These are phyloP conservation scores for Marasmius tenuissimus DNA, from an alignment of 1,284 basidiomycete species.

Conservation along the genomic window DNA sequence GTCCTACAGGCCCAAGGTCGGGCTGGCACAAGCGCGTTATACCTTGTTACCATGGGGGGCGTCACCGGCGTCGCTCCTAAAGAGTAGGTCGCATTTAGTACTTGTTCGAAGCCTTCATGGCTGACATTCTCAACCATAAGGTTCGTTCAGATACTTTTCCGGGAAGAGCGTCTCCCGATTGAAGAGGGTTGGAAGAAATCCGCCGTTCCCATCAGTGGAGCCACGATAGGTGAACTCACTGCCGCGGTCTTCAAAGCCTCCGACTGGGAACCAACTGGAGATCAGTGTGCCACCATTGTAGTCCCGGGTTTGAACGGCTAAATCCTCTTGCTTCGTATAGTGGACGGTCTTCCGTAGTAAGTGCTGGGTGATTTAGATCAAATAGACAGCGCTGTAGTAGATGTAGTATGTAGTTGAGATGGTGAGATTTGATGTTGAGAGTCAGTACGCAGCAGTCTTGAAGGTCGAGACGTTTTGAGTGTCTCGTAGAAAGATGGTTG, in stretches of 20 bases:
- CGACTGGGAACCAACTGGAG: neutral
- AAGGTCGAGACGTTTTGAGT: too few relatives aligned
- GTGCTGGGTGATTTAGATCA: neutral
- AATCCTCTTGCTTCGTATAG: neutral
- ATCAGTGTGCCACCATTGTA: neutral
- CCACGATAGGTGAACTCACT: neutral
- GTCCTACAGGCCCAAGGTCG: neutral
- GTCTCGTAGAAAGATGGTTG: too few relatives aligned
- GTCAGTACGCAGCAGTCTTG: too few relatives aligned
- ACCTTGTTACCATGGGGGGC: neutral
- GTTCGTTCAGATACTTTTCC: constrained; percentile 1
- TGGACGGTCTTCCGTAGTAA: neutral
- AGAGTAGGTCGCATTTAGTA: neutral
- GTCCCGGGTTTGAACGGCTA: neutral
- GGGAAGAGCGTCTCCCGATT: constrained; percentile 2
- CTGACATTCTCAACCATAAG: neutral
- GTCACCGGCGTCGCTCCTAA: constrained; percentile 1
- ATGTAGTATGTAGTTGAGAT: too few relatives aligned
- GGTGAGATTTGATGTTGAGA: too few relatives aligned
- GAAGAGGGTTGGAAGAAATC: constrained; percentile 1
- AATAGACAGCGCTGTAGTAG: too few relatives aligned
- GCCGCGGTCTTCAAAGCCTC: neutral
- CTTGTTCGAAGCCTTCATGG: neutral
- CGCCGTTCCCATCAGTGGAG: neutral
- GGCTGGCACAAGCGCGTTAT: neutral